phyloP scores from a whole-genome alignment of 2,329 filamentous ascomycete species.

The Aspergillus fijiensis region DNA sequence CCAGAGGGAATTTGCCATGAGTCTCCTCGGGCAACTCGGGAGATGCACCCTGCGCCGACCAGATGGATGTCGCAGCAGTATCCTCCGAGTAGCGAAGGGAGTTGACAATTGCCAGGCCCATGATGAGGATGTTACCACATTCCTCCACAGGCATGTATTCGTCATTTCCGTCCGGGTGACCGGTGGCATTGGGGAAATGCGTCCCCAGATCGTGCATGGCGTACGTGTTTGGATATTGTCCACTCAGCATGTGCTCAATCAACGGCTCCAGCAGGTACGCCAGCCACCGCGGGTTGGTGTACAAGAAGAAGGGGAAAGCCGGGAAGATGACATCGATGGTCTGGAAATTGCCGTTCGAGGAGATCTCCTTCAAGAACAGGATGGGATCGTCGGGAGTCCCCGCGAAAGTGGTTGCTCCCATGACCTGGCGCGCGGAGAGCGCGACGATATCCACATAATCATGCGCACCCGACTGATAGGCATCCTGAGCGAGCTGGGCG shows the following conservation, averaged over 20 bases:
- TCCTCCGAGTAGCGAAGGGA: constrained; percentile 64
- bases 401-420: constrained; percentile 74
- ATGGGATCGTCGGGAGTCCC: constrained; percentile 69
- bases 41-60: constrained; percentile 48
- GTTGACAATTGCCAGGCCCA: constrained; percentile 75
- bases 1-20: constrained; percentile 49
- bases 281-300: constrained; percentile 78
- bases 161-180: constrained; percentile 53
- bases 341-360: constrained; percentile 79
- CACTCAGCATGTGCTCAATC: constrained; percentile 77
- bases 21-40: constrained; percentile 23
- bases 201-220: constrained; percentile 56
- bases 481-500: constrained; percentile 66
- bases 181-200: constrained; percentile 56
- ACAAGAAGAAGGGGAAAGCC: constrained; percentile 80
- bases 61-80: constrained; percentile 58
- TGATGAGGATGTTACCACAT: constrained; percentile 73
- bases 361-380: constrained; percentile 82
- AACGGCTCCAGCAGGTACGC: constrained; percentile 77
- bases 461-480: constrained; percentile 69
- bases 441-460: constrained; percentile 77
- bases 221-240: constrained; percentile 73
- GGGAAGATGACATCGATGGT: constrained; percentile 88
- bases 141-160: constrained; percentile 61
- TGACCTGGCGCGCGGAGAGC: constrained; percentile 74